Percentiles rank a stretch among this genome's conserved stretches.
Conservation (phyloP, 352 stramenopile genomes). For the Phytophthora chlamydospora region DNA sequence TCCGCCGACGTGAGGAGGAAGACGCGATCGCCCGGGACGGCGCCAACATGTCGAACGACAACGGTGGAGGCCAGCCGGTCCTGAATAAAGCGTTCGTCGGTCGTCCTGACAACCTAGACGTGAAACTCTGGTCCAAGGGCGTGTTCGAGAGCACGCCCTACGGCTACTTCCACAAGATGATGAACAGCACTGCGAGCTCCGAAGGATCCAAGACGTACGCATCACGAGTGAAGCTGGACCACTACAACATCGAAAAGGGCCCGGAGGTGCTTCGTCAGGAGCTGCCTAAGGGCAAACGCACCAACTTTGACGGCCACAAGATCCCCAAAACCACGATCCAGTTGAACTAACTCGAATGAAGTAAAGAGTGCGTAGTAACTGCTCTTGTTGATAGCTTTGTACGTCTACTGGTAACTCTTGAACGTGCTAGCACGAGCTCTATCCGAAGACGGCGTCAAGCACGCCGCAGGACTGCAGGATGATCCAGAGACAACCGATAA, state of each 20-base stretch:
- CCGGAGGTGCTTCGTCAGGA: constrained; percentile 50
- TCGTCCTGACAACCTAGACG: constrained; percentile 72
- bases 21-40: constrained; percentile 62
- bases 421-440: neutral
- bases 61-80: neutral
- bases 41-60: constrained; percentile 37
- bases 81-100: constrained; percentile 23
- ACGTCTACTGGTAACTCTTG: no score
- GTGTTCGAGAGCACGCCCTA: constrained; percentile 83
- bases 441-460: constrained; percentile 64
- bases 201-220: constrained; percentile 61
- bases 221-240: constrained; percentile 71
- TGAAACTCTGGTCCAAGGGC: constrained; percentile 76
- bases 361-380: no score
- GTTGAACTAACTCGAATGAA: constrained; percentile 19
- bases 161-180: constrained; percentile 88
- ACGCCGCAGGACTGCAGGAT: constrained; percentile 59
- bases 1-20: constrained; percentile 71
- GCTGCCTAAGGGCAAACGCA: constrained; percentile 69
- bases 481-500: constrained; percentile 72
- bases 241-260: constrained; percentile 71
- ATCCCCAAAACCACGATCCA: constrained; percentile 60
- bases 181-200: constrained; percentile 51
- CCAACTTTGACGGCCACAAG: constrained; percentile 56
- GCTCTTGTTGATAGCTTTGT: no score